Percentiles rank a stretch among this genome's conserved stretches.
Evolutionary conservation across 306 rosid genomes (phyloP).

Genomic region (Cicer arietinum): DNA sequence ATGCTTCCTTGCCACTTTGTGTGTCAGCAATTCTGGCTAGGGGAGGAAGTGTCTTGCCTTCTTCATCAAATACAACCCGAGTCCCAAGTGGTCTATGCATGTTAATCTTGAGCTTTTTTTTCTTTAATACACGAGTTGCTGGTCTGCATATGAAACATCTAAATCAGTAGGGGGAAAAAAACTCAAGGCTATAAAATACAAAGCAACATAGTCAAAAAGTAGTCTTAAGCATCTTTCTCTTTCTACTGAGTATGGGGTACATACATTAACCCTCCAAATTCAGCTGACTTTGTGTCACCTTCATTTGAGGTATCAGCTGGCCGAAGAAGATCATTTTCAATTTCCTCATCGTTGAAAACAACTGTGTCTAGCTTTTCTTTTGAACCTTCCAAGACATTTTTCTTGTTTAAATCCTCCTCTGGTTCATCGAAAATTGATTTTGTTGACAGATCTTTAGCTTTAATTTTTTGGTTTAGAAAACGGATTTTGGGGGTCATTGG

Average conservation of each 20-base stretch:
- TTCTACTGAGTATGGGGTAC: conserved; percentile 16
- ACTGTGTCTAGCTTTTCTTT: conserved; percentile 55
- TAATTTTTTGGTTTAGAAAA: conserved; percentile 66
- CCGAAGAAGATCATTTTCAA: conserved; percentile 52
- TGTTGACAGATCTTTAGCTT: conserved; percentile 49
- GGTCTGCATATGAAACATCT: conserved; percentile 53
- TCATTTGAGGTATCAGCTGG: conserved; percentile 46
- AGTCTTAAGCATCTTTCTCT: background rate
- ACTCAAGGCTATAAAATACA: conserved; percentile 8
- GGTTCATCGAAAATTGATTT: conserved; percentile 46
- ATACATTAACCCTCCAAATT: conserved; percentile 60
- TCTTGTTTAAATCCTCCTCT: conserved; percentile 50
- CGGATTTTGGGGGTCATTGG: conserved; percentile 86
- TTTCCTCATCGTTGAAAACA: conserved; percentile 53
- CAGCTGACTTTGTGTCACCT: conserved; percentile 46
- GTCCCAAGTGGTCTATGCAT: conserved; percentile 78
- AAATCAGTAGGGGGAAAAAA: conserved; percentile 14
- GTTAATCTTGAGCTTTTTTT: conserved; percentile 87
- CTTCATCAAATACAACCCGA: conserved; percentile 86
- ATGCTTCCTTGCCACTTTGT: conserved; percentile 47
- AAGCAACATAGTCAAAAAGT: conserved; percentile 6
- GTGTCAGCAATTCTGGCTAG: conserved; percentile 75
- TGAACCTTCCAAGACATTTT: conserved; percentile 47
- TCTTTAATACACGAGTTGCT: conserved; percentile 66
- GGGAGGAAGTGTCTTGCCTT: conserved; percentile 78